Base-by-base conservation (phyloP, 2,329 filamentous ascomycete species). In the Hortaea werneckii region DNA sequence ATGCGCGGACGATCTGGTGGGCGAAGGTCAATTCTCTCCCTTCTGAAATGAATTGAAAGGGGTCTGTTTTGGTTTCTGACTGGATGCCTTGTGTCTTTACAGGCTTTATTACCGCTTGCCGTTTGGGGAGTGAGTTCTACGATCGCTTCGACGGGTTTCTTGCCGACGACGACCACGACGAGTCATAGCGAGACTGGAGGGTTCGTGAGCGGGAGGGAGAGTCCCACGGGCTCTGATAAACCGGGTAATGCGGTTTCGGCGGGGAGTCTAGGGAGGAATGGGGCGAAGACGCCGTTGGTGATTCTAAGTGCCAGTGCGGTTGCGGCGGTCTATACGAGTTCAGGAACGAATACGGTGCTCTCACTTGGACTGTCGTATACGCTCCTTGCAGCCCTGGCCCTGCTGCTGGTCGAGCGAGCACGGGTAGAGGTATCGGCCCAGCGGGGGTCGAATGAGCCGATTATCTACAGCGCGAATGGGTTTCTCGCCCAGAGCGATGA, bases 361-460 rank as follows among this genome's bases (percentile, higher is more conserved):
- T 63, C 65, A 4, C 60, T 72, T 6, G 69, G 68, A 5, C 48
- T 71, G 11, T 69, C 67, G 37, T 65, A 67, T 51, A 63, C 64
- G 26, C 55, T 71, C 8, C 65, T 70, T 41, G 58, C 60, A 12
- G 67, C 63, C 3, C 51, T 63, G 5, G 67, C 67, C 8, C 56
- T 71, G n/a, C 54, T 67, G 11, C 54, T 71, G 40, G 58, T 72
- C 32, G 65, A 69, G 43, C 51, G 56, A n/a, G 61, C 65, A 11
- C 49, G 43, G 8, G 44, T 13, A 39, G 51, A 41, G 37, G 20
- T 20, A 20, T 35, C 32, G 8, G 32, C 9, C 32, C 32, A 35
- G 32, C 50, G 10, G 1, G 10, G 7, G 13, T 12, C 37, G 8
- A 13, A 13, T 8, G 13, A 26, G 7, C 10, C 10, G 13, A 29